A percentile compares a stretch with the other conserved stretches of the same genome.
Conservation (phyloP, 2,329 filamentous ascomycete species). For the Xylariaceae sp. region DNA sequence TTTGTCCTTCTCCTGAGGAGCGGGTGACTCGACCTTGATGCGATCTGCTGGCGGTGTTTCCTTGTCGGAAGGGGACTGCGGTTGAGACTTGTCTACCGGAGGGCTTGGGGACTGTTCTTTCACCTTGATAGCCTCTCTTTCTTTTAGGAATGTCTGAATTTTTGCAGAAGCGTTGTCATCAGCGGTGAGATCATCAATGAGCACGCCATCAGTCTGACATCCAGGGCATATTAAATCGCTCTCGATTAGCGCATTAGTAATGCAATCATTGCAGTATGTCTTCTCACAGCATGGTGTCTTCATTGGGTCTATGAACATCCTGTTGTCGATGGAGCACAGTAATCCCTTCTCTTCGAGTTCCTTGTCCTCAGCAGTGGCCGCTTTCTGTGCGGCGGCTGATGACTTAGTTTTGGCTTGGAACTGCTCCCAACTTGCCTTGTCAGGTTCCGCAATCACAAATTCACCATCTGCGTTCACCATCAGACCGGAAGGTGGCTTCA, state of each 20-base stretch:
- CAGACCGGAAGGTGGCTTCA: slow-evolving; percentile 77
- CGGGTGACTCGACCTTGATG: slow-evolving; percentile 29
- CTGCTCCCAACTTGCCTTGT: slow-evolving; percentile 93
- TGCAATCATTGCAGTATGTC: slow-evolving; percentile 99
- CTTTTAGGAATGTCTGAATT: slow-evolving; percentile 67
- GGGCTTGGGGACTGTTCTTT: slow-evolving; percentile 47
- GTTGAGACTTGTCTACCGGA: slow-evolving; percentile 32
- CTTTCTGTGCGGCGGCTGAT: slow-evolving; percentile 75
- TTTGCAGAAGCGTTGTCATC: slow-evolving; percentile 75
- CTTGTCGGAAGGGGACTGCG: slow-evolving; percentile 23
- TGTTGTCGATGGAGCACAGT: slow-evolving; percentile 94
- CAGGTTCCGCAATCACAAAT: slow-evolving; percentile 92
- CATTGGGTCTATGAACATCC: slow-evolving; percentile 96
- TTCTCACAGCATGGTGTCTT: slow-evolving; percentile 98
- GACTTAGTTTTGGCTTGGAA: slow-evolving; percentile 93
- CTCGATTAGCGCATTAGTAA: slow-evolving; percentile 97
- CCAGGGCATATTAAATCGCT: slow-evolving; percentile 94
- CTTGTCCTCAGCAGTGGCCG: slow-evolving; percentile 70
- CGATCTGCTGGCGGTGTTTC: slow-evolving; percentile 34
- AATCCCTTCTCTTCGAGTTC: slow-evolving; percentile 82
- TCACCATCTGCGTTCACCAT: slow-evolving; percentile 98
- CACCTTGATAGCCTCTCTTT: slow-evolving; percentile 45
- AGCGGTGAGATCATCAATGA: slow-evolving; percentile 83
- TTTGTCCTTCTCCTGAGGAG: slow-evolving; percentile 27
- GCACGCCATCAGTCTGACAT: slow-evolving; percentile 82